Percentiles rank a stretch among this genome's conserved stretches.
Conservation (phyloP, 2,329 filamentous ascomycete species). For the Herpomyces periplanetae region DNA sequence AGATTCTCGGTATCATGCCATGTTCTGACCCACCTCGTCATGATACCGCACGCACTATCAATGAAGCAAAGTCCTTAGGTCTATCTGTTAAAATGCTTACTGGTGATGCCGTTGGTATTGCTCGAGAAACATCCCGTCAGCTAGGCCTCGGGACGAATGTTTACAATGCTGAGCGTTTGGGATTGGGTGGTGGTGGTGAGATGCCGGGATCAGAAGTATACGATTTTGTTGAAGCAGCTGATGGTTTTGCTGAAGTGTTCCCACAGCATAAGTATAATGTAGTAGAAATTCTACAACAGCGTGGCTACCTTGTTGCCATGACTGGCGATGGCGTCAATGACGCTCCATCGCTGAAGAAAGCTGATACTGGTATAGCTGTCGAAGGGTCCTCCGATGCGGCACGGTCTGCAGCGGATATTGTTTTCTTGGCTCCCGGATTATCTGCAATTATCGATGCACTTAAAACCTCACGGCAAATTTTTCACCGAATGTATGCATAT, state of each 20-base stretch:
- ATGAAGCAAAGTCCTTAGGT: conserved; percentile 54
- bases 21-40: conserved; percentile 67
- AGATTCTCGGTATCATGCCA: conserved; percentile 78
- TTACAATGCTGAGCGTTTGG: conserved; percentile 68
- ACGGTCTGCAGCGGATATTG: conserved; percentile 62
- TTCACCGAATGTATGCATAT: conserved; percentile 88
- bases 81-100: conserved; percentile 86
- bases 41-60: conserved; percentile 60
- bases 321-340: conserved; percentile 88
- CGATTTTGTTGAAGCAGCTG: conserved; percentile 74
- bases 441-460: conserved; percentile 71
- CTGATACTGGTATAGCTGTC: conserved; percentile 81
- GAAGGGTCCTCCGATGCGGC: conserved; percentile 70
- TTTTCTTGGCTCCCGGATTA: conserved; percentile 63
- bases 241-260: conserved; percentile 80
- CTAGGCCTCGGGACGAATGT: conserved; percentile 70
- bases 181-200: conserved; percentile 55
- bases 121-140: conserved; percentile 59
- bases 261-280: conserved; percentile 84
- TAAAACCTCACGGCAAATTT: conserved; percentile 74
- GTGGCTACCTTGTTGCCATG: conserved; percentile 79
- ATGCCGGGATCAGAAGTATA: conserved; percentile 81
- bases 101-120: conserved; percentile 71
- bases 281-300: conserved; percentile 67
- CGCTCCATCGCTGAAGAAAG: conserved; percentile 64